phyloP scores from a whole-genome alignment of 164 flowering plant genomes.

The Macadamia tetraphylla region DNA sequence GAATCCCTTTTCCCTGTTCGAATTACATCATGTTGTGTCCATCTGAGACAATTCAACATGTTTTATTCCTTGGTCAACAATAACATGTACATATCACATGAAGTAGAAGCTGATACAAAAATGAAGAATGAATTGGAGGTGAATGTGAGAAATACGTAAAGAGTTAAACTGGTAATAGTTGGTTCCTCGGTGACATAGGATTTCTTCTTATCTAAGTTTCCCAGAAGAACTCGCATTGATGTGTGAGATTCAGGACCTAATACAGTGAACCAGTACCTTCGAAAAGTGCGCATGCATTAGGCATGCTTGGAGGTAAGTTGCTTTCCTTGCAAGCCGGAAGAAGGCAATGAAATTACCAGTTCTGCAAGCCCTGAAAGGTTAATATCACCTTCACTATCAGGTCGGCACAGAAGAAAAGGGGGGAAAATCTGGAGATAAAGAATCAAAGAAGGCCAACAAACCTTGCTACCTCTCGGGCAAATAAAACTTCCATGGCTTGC shows the following conservation, averaged over 20 bases:
- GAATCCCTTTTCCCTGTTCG: no score
- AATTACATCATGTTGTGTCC: no score
- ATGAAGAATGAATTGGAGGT: no score
- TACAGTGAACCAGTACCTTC: slow-evolving; percentile 49
- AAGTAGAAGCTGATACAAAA: no score
- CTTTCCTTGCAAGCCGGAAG: slow-evolving; percentile 83
- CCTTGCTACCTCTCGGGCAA: slow-evolving; percentile 99
- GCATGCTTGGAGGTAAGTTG: slow-evolving; percentile 95
- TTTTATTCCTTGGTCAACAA: no score
- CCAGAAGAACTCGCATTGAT: not conserved
- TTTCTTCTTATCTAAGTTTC: not conserved
- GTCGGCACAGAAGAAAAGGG: not conserved
- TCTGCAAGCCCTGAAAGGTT: slow-evolving; percentile 82
- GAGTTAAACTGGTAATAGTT: no score
- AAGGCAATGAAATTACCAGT: slow-evolving; percentile 84
- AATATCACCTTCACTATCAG: slow-evolving; percentile 12
- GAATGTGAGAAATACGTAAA: no score
- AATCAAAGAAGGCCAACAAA: slow-evolving; percentile 16
- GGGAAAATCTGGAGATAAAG: not conserved
- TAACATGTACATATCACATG: no score
- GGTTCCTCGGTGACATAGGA: no score
- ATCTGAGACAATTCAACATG: no score
- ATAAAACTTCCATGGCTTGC: slow-evolving; percentile 74
- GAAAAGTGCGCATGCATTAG: slow-evolving; percentile 98
- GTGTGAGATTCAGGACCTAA: no score